Conservation (phyloP, 2,329 filamentous ascomycete species). For the Lasiodiplodia citricola region DNA sequence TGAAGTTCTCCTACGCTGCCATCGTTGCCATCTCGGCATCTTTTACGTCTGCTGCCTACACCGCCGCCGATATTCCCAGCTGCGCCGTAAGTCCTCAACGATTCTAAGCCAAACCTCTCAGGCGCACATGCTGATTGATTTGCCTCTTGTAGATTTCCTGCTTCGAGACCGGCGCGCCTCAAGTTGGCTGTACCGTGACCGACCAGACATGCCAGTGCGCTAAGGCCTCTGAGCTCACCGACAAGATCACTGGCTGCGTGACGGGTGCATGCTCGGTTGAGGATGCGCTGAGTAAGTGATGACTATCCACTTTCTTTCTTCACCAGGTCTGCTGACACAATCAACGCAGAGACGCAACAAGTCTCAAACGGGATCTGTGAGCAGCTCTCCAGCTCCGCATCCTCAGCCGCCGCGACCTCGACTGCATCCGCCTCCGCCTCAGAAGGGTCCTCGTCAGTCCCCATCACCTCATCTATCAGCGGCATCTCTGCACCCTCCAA, state of each 20-base stretch:
- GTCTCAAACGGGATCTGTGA: slow-evolving; percentile 36
- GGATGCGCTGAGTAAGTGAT: slow-evolving; percentile 47
- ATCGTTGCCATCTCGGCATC: slow-evolving; percentile 20
- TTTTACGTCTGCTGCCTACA: slow-evolving; percentile 22
- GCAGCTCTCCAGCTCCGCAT: slow-evolving; percentile 26
- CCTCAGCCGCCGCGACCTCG: slow-evolving; percentile 34
- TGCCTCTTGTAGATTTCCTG: slow-evolving; percentile 49
- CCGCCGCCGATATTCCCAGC: slow-evolving; percentile 33
- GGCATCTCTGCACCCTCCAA: slow-evolving; percentile 11
- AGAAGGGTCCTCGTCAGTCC: slow-evolving; percentile 22
- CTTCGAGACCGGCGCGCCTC: slow-evolving; percentile 53
- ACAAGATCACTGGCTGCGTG: slow-evolving; percentile 49
- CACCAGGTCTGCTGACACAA: background rate
- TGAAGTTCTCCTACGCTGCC: slow-evolving; percentile 13
- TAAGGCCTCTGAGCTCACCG: slow-evolving; percentile 43
- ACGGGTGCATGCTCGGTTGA: slow-evolving; percentile 43
- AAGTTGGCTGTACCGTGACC: slow-evolving; percentile 53
- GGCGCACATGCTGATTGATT: background rate
- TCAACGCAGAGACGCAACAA: slow-evolving; percentile 27
- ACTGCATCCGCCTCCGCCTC: slow-evolving; percentile 8
- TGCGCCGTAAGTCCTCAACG: slow-evolving; percentile 40
- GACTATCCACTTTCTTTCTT: background rate
- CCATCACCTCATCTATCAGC: background rate
- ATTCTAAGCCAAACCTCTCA: background rate
- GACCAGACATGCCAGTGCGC: slow-evolving; percentile 61